Conservation (phyloP, 768 basidiomycete genomes). For the Podaxis sp. region DNA sequence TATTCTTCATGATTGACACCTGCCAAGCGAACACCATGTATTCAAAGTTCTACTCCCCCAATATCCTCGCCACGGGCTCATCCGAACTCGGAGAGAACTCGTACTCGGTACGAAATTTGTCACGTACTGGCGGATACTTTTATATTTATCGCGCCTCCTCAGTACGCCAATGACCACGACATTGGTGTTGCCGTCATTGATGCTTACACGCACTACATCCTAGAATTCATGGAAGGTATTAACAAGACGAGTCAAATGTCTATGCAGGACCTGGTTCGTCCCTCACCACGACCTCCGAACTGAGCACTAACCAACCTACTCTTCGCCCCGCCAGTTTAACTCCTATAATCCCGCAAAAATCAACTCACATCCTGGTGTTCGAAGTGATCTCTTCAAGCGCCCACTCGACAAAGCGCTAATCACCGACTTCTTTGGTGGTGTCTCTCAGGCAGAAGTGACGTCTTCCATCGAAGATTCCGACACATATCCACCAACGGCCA, state of each 20-base stretch:
- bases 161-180: slow-evolving; percentile 93
- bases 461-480: background rate
- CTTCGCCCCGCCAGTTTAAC: slow-evolving; percentile 55
- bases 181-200: slow-evolving; percentile 97
- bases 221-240: slow-evolving; percentile 88
- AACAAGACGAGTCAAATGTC: slow-evolving; percentile 84
- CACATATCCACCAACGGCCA: background rate
- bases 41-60: slow-evolving; percentile 88
- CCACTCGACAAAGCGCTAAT: slow-evolving; percentile 57
- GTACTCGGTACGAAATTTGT: slow-evolving; percentile 66
- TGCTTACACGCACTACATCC: slow-evolving; percentile 86
- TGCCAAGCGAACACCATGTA: slow-evolving; percentile 98
- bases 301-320: background rate
- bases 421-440: slow-evolving; percentile 89
- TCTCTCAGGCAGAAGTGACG: slow-evolving; percentile 72
- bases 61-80: slow-evolving; percentile 88
- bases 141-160: background rate
- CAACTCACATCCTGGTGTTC: slow-evolving; percentile 85
- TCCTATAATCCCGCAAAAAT: slow-evolving; percentile 72
- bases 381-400: slow-evolving; percentile 74
- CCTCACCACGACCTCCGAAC: background rate
- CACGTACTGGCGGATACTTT: background rate
- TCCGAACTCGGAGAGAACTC: slow-evolving; percentile 84
- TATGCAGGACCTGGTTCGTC: slow-evolving; percentile 75
- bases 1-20: slow-evolving; percentile 98